Evolutionary conservation across 2,329 filamentous ascomycete genomes (phyloP).

Genomic region (Juglanconis oblonga): DNA sequence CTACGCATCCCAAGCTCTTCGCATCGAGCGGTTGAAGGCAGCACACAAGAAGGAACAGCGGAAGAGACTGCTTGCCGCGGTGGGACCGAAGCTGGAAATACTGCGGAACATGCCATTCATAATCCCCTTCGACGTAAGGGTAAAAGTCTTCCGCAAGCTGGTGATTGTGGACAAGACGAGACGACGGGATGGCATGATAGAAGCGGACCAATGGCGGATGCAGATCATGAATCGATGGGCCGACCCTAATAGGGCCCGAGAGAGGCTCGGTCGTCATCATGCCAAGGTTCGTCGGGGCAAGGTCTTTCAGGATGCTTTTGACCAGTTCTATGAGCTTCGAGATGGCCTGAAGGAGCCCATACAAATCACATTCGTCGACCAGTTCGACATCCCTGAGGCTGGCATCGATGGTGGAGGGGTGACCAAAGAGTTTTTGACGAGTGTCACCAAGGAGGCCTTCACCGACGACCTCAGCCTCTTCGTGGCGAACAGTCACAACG

Average conservation of each 20-base stretch:
- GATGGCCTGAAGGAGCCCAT: slow-evolving; percentile 91
- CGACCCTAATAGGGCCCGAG: slow-evolving; percentile 26
- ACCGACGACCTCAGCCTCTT: slow-evolving; percentile 65
- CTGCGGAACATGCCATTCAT: slow-evolving; percentile 96
- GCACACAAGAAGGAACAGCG: slow-evolving; percentile 66
- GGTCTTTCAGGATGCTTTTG: slow-evolving; percentile 82
- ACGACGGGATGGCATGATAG: slow-evolving; percentile 64
- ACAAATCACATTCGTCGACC: slow-evolving; percentile 92
- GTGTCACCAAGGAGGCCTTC: slow-evolving; percentile 83
- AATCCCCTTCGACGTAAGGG: slow-evolving; percentile 87
- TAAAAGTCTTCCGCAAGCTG: slow-evolving; percentile 91
- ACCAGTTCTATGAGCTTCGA: slow-evolving; percentile 76
- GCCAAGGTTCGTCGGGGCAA: slow-evolving; percentile 76
- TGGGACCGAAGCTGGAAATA: slow-evolving; percentile 85
- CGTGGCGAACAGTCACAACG: slow-evolving; percentile 76
- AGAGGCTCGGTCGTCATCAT: slow-evolving; percentile 60
- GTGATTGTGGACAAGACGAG: slow-evolving; percentile 78
- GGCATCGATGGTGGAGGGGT: slow-evolving; percentile 97
- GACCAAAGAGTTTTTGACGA: slow-evolving; percentile 94
- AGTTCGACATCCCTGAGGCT: slow-evolving; percentile 81
- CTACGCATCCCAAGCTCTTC: slow-evolving; percentile 13
- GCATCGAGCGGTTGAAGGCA: slow-evolving; percentile 54
- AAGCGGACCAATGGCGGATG: slow-evolving; percentile 73
- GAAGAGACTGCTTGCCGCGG: slow-evolving; percentile 70
- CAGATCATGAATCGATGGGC: slow-evolving; percentile 45